phyloP scores from a whole-genome alignment of 345 rosid species.

The Corchorus olitorius region DNA sequence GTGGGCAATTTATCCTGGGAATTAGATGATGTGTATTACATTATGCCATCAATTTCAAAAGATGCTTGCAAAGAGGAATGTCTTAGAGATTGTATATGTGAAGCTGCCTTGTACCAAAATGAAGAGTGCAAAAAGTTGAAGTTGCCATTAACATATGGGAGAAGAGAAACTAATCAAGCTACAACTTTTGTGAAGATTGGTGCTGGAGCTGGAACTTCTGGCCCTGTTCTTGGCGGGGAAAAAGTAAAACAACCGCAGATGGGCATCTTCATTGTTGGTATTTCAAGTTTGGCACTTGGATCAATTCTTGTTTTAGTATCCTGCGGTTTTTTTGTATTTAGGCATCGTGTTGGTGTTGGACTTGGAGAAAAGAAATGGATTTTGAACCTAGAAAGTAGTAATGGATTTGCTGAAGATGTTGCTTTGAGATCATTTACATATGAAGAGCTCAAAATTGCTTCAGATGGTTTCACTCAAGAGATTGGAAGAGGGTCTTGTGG shows the following conservation, averaged over 20 bases:
- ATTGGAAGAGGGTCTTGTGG: constrained; percentile 23
- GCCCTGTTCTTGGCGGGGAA: too few species aligned
- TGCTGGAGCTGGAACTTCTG: background rate
- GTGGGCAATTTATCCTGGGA: background rate
- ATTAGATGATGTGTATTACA: background rate
- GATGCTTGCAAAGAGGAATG: background rate
- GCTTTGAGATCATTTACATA: background rate
- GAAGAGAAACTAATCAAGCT: background rate
- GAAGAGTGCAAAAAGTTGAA: background rate
- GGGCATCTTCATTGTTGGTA: background rate
- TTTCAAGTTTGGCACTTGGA: background rate
- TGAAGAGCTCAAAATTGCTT: background rate
- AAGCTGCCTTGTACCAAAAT: background rate
- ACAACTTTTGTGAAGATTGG: constrained; percentile 6
- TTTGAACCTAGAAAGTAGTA: background rate
- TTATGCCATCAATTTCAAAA: background rate
- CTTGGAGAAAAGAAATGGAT: background rate
- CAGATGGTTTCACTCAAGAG: background rate
- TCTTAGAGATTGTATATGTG: background rate
- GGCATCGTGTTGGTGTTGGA: background rate
- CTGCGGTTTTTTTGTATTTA: too few species aligned
- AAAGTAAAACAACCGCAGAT: too few species aligned
- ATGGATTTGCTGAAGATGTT: background rate
- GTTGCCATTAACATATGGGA: constrained; percentile 5
- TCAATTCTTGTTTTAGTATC: background rate